A percentile compares a stretch with the other conserved stretches of the same genome.
Conservation (phyloP, 345 rosid genomes). For the Eucalyptus dawsonii region DNA sequence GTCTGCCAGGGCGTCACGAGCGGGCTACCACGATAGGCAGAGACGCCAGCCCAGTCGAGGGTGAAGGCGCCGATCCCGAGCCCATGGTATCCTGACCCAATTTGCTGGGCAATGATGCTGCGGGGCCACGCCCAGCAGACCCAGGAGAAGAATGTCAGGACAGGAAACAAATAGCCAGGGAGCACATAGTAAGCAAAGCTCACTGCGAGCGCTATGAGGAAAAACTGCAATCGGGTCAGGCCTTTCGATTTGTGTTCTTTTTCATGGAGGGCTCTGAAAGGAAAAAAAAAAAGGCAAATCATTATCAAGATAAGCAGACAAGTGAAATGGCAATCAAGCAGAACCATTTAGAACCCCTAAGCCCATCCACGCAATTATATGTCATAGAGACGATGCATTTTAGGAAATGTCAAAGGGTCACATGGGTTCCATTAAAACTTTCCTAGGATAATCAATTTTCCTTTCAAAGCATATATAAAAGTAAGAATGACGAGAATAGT, state of each 20-base stretch:
- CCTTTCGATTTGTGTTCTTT: slow-evolving; percentile 46
- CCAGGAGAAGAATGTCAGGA: slow-evolving; percentile 89
- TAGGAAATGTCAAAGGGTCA: not conserved
- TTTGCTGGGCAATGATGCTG: slow-evolving; percentile 82
- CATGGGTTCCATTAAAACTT: not conserved
- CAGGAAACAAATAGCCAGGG: slow-evolving; percentile 78
- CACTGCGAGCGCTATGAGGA: slow-evolving; percentile 39
- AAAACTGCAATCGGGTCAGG: slow-evolving; percentile 69
- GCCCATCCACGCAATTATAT: not conserved
- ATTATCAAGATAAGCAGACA: not conserved
- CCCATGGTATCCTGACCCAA: slow-evolving; percentile 90
- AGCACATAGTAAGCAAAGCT: slow-evolving; percentile 73
- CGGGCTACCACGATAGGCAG: slow-evolving; percentile 89
- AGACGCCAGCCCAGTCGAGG: slow-evolving; percentile 92
- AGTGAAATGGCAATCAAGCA: not conserved
- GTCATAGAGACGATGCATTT: not conserved
- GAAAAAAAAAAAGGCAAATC: not conserved
- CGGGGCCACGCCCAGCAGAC: slow-evolving; percentile 81
- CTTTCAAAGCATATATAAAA: not conserved
- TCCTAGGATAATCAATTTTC: not conserved
- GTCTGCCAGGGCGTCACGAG: slow-evolving; percentile 83
- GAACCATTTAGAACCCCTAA: not conserved
- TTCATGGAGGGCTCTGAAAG: slow-evolving; percentile 86
- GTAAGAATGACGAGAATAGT: not conserved
- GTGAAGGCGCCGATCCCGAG: slow-evolving; percentile 87